A percentile compares a stretch with the other conserved stretches of the same genome.
phyloP scores from a whole-genome alignment of 495 filamentous ascomycete genomes.

The Zalerion maritima region DNA sequence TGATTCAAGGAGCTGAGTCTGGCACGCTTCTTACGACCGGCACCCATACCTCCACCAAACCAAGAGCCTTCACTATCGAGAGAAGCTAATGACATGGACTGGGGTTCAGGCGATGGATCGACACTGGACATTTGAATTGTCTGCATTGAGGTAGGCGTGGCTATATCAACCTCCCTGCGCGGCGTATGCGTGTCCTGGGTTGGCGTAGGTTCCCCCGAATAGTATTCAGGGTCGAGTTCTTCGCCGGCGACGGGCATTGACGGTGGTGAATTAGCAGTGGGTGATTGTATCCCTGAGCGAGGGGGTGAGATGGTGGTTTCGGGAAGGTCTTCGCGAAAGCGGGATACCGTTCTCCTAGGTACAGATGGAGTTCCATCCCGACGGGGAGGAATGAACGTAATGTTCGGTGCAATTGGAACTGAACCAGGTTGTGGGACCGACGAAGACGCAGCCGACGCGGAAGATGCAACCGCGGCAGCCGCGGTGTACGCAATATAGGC shows the following conservation, averaged over 20 bases:
- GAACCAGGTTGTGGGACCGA: constrained; percentile 14
- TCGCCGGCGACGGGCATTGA: constrained; percentile 15
- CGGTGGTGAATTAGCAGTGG: constrained; percentile 34
- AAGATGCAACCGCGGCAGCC: constrained; percentile 10
- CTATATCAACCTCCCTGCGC: no score
- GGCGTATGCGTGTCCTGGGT: no score
- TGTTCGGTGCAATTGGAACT: no score
- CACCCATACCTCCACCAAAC: constrained; percentile 54
- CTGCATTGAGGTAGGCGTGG: no score
- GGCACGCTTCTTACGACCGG: constrained; percentile 22
- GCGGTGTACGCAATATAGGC: background rate
- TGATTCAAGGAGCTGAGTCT: constrained; percentile 11
- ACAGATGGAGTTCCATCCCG: constrained; percentile 25
- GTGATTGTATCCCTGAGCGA: constrained; percentile 65
- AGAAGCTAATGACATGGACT: constrained; percentile 56
- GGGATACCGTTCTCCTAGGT: constrained; percentile 68
- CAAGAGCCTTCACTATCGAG: constrained; percentile 87
- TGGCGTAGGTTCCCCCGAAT: no score
- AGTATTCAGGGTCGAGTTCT: no score
- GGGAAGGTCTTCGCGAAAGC: constrained; percentile 85
- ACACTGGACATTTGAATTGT: no score
- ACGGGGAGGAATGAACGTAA: no score
- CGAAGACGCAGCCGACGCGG: constrained; percentile 7
- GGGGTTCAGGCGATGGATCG: constrained; percentile 28
- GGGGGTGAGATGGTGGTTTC: constrained; percentile 71